These are phyloP conservation scores for Ramichloridium luteum DNA, from an alignment of 2,329 filamentous ascomycete species.

Conservation along the genomic window DNA sequence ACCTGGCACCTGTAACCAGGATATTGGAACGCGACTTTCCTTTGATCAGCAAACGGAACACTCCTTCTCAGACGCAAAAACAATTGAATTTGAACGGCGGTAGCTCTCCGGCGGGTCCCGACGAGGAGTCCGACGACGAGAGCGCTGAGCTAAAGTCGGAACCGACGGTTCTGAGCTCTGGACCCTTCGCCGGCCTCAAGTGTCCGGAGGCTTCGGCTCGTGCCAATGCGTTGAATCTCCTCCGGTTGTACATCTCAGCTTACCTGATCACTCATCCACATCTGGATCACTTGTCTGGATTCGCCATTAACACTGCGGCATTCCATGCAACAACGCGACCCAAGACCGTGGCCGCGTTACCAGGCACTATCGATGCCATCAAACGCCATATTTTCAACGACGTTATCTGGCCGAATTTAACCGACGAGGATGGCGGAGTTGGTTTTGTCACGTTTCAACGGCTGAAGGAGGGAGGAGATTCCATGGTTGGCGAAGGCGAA, in stretches of 20 bases:
- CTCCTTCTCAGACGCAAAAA: conserved; percentile 9
- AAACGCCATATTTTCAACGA: conserved; percentile 97
- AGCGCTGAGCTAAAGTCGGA: conserved; percentile 17
- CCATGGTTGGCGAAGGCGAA: conserved; percentile 67
- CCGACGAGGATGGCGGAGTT: conserved; percentile 88
- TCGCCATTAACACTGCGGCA: conserved; percentile 86
- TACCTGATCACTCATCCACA: conserved; percentile 96
- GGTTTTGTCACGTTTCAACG: conserved; percentile 85
- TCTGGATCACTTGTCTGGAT: conserved; percentile 81
- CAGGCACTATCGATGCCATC: conserved; percentile 80
- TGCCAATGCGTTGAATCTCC: conserved; percentile 71
- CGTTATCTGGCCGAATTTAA: conserved; percentile 92
- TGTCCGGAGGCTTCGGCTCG: conserved; percentile 53
- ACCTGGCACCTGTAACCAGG: conserved; percentile 71
- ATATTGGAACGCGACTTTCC: conserved; percentile 53
- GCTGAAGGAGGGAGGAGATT: conserved; percentile 77
- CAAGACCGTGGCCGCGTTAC: conserved; percentile 75
- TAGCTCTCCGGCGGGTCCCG: conserved; percentile 4
- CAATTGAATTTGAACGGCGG: too few relatives aligned
- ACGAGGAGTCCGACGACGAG: too few relatives aligned
- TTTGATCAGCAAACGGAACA: conserved; percentile 18
- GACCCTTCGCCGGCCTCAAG: conserved; percentile 69
- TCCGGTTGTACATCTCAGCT: conserved; percentile 67
- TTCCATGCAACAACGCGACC: conserved; percentile 63
- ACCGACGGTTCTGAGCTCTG: conserved; percentile 44